A percentile compares a stretch with the other conserved stretches of the same genome.
Evolutionary conservation across 352 stramenopile genomes (phyloP).

Genomic region (Plasmopara muralis): DNA sequence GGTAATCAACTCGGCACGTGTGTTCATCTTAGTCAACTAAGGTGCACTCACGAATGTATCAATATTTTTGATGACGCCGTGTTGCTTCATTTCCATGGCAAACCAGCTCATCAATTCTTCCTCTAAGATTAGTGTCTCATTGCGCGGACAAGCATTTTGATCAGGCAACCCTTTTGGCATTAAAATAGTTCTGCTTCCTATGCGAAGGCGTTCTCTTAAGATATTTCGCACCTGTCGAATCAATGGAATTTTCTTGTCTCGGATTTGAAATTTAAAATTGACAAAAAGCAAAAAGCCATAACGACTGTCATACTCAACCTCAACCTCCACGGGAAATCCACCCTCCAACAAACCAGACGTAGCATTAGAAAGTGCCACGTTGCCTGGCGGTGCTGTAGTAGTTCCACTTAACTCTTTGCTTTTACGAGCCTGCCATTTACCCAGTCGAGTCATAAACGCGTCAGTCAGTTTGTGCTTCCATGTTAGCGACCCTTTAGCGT

Average conservation of each 20-base stretch:
- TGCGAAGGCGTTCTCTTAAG: slow-evolving; percentile 15
- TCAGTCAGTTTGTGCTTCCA: slow-evolving; percentile 30
- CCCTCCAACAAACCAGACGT: slow-evolving; percentile 16
- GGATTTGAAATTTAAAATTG: slow-evolving; percentile 39
- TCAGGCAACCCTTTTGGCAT: slow-evolving; percentile 5
- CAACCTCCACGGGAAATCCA: slow-evolving; percentile 60
- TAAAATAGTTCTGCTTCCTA: slow-evolving; percentile 8
- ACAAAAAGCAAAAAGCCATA: slow-evolving; percentile 49
- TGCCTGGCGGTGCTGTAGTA: slow-evolving; percentile 10
- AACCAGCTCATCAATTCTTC: slow-evolving; percentile 50
- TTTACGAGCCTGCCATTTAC: slow-evolving; percentile 11
- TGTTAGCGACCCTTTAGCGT: slow-evolving; percentile 10
- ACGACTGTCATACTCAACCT: slow-evolving; percentile 57
- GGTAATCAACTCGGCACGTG: too few species aligned
- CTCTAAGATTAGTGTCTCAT: slow-evolving; percentile 1
- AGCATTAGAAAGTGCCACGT: slow-evolving; percentile 16
- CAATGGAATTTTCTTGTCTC: slow-evolving; percentile 14
- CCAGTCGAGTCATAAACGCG: slow-evolving; percentile 8
- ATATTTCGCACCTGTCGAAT: slow-evolving; percentile 4
- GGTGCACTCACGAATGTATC: slow-evolving; percentile 13
- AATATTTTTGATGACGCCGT: slow-evolving; percentile 39
- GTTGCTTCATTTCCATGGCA: slow-evolving; percentile 43
- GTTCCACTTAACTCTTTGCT: neutral
- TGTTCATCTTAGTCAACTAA: neutral
- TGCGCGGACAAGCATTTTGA: slow-evolving; percentile 1